Evolutionary conservation across 2,329 filamentous ascomycete species (phyloP).

Genomic region (Plectosphaerella plurivora): DNA sequence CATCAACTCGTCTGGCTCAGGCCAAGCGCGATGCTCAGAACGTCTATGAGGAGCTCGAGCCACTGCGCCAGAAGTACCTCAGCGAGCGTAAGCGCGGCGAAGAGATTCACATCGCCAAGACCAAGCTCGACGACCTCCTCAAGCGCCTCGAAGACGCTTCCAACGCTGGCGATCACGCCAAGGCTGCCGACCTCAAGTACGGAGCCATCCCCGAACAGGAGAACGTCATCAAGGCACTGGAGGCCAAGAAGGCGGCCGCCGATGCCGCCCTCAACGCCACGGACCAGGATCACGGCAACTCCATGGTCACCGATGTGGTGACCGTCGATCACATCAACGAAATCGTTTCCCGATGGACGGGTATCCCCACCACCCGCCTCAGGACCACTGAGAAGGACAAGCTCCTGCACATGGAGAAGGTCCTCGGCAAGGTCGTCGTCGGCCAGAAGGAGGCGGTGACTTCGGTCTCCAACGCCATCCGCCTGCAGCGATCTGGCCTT

Average conservation of each 20-base stretch:
- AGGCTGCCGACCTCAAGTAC: conserved; percentile 91
- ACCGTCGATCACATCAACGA: conserved; percentile 98
- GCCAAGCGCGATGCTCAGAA: conserved; percentile 91
- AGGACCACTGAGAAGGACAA: conserved; percentile 98
- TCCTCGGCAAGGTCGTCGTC: conserved; percentile 78
- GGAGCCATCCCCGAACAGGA: conserved; percentile 95
- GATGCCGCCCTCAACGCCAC: conserved; percentile 64
- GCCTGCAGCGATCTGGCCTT: conserved; percentile 89
- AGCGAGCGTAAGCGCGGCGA: conserved; percentile 87
- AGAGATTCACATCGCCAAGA: conserved; percentile 88
- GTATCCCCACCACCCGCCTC: conserved; percentile 90
- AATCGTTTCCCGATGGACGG: conserved; percentile 96
- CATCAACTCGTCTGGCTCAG: conserved; percentile 73
- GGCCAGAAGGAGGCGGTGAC: conserved; percentile 92
- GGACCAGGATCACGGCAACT: conserved; percentile 55
- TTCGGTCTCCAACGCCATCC: conserved; percentile 92
- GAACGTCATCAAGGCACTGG: conserved; percentile 71
- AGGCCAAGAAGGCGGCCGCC: conserved; percentile 72
- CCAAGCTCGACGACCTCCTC: conserved; percentile 88
- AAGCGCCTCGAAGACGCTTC: conserved; percentile 93
- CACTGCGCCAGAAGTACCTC: conserved; percentile 92
- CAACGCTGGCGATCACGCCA: conserved; percentile 76
- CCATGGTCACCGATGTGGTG: conserved; percentile 87
- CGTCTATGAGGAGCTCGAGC: conserved; percentile 86
- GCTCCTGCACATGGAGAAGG: conserved; percentile 93